Evolutionary conservation across 495 filamentous ascomycete species (phyloP), one percentile per base, ranked within the genome.

Genomic region (Lepraria neglecta): DNA sequence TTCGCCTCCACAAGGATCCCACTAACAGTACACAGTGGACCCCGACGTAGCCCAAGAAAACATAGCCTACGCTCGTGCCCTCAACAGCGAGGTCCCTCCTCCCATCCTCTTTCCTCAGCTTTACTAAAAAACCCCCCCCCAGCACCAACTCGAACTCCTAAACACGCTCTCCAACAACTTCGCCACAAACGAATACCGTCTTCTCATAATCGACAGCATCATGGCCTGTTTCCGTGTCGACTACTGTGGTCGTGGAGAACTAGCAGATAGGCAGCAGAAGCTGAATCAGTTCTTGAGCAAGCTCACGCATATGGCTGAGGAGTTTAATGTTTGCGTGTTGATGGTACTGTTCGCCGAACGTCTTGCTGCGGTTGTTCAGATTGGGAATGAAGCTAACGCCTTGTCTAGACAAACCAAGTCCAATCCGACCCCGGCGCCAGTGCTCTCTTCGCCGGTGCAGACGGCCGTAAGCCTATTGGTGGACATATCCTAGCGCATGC

Each of bases 401-500:
- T 42, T 30, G 1, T 35, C 3, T 35, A 87, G 85, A 91, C 88
- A 28, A 91, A 91, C 62, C 88, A 91, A 73, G 88, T 91, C 48
- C 87, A 90, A 73, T 86, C 82, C 56, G 88, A 91, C 63, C 88
- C 88, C n/a, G 87, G 88, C 61, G 88, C 88, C 2, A 88, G 80
- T 72, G 84, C 87, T 40, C 77, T 91, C n/a, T 91, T 91, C 60
- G 84, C 87, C 43, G 84, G 86, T 57, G 88, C 84, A 40, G 88
- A 91, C 75, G 88, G 88, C 57, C 80, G 84, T 17, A 89, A 88
- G 64, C 84, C 83, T 65, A 84, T 89, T 30, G 88, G 88, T 61
- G 88, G 88, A 27, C 88, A 91, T 77, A 82, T 91, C 62, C 83
- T 91, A 45, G 88, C 88, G 50, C 88, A 91, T 73, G 87, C 88